Base-by-base conservation (phyloP, 2,329 filamentous ascomycete genomes). In the Hypoxylon sp. region DNA sequence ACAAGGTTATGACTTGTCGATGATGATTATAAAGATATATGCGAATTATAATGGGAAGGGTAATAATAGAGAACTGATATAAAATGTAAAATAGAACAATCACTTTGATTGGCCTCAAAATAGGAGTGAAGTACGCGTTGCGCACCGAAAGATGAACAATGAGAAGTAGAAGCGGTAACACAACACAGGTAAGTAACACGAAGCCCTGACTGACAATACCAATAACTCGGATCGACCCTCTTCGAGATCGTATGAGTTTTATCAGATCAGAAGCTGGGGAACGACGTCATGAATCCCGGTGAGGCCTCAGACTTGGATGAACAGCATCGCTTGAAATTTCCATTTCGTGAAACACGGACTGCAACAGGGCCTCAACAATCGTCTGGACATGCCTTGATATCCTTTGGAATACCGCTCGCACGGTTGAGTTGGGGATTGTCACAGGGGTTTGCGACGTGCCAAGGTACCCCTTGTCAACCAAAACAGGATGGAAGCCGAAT, bases 371-470 rank as follows among this genome's bases (percentile, higher is more conserved):
- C 17, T 12, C 42, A 49, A 32, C 31, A 23, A 38, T 51, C 52
- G 52, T 53, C 37, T 53, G 37, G 48, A 53, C 51, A 52, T 55
- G 31, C 48, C 37, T 50, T 16, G 34, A 50, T 29, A 36, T 46
- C 13, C 26, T 44, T 25, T 32, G 37, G 21, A 41, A 40, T 38
- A n/a, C 36, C 34, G 16, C 23, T 46, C 11, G 45, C 46, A 51
- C 42, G 38, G 48, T 36, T 40, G 25, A 50, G 30, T 41, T 11
- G 45, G 45, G 32, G 45, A 51, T 47, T 30, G 11, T 21, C 41
- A 21, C 52, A 53, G 48, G 56, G 52, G 36, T 49, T 37, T 59
- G 51, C 52, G 51, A 59, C 52, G 32, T 43, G 56, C 52, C 56
- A 56, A 59, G 44, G 31, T n/a, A 13, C 40, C 43, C 41, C 40